Percentiles rank a stretch among this genome's conserved stretches.
phyloP scores from a whole-genome alignment of 345 rosid genomes.

The Rhizophora apiculata region DNA sequence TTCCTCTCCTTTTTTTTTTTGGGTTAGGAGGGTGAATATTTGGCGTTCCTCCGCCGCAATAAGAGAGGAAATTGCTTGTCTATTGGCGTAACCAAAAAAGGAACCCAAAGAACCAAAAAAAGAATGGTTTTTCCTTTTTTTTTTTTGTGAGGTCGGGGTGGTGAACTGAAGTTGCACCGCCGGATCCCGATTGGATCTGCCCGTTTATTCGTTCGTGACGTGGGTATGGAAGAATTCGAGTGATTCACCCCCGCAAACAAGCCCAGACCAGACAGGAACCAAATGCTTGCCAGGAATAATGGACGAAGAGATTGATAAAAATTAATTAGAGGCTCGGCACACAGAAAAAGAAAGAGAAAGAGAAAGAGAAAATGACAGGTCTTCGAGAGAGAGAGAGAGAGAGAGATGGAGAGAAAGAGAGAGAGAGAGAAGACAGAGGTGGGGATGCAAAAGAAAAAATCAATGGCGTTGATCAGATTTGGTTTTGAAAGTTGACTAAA shows the following conservation, averaged over 20 bases:
- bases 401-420: background rate
- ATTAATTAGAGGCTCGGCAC: too few relatives aligned
- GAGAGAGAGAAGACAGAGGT: background rate
- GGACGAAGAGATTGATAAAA: too few relatives aligned
- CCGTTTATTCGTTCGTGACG: background rate
- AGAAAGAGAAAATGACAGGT: background rate
- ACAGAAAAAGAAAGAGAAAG: too few relatives aligned
- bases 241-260: too few relatives aligned
- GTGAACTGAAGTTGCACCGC: background rate
- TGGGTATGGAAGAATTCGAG: too few relatives aligned
- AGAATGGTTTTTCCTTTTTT: background rate
- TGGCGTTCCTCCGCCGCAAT: too few relatives aligned
- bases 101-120: background rate
- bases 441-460: background rate
- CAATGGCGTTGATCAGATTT: background rate
- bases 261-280: background rate
- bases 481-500: too few relatives aligned
- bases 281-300: background rate
- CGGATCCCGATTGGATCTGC: conserved; percentile 16
- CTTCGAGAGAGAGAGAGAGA: background rate
- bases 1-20: too few relatives aligned
- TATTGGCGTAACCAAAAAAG: background rate
- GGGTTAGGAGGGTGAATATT: too few relatives aligned
- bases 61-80: too few relatives aligned
- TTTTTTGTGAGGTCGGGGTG: background rate